Conservation (phyloP, 2,329 filamentous ascomycete genomes). For the Erysiphe pulchra region DNA sequence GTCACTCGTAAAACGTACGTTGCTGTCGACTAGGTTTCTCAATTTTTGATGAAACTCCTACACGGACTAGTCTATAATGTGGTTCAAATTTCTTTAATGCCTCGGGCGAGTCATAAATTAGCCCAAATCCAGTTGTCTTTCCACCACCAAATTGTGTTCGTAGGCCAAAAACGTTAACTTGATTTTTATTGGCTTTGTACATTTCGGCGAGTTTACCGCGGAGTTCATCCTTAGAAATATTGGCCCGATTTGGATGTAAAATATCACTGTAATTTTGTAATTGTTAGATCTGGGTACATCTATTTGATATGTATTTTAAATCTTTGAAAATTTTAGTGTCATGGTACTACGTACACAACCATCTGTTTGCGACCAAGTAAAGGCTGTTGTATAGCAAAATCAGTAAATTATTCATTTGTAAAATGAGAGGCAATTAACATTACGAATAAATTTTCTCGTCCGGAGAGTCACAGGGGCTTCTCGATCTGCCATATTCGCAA, state of each 20-base stretch:
- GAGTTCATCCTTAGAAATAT: constrained; percentile 98
- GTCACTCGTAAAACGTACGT: constrained; percentile 39
- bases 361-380: constrained; percentile 98
- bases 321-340: neutral
- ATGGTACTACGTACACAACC: constrained; percentile 66
- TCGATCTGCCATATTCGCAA: constrained; percentile 67
- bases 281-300: constrained; percentile 4
- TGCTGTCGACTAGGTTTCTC: constrained; percentile 98
- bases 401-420: too few species aligned
- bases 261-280: constrained; percentile 46
- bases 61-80: constrained; percentile 84
- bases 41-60: constrained; percentile 78
- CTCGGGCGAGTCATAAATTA: constrained; percentile 95
- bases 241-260: constrained; percentile 93
- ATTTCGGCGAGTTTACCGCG: constrained; percentile 78
- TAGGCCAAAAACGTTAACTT: constrained; percentile 95
- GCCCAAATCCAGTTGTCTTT: constrained; percentile 97
- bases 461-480: constrained; percentile 59
- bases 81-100: constrained; percentile 99
- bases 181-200: constrained; percentile 97
- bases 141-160: constrained; percentile 97
- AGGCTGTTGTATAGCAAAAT: constrained; percentile 19
- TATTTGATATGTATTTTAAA: constrained; percentile 1
- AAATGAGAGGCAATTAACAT: constrained; percentile 18
- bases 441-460: constrained; percentile 99